phyloP scores from a whole-genome alignment of 345 rosid species.

The Euclidium syriacum region DNA sequence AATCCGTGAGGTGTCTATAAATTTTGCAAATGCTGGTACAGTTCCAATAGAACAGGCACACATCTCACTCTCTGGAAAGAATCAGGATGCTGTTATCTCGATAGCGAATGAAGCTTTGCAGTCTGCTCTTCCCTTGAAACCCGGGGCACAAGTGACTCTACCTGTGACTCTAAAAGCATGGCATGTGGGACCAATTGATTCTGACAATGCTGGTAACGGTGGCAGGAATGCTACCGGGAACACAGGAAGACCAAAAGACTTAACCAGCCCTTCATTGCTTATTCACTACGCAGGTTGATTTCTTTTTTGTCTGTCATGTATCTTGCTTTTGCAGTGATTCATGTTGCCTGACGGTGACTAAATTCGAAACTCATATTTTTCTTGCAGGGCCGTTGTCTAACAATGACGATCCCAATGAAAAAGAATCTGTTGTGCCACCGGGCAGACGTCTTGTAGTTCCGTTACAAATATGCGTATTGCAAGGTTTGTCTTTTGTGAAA shows the following conservation, averaged over 20 bases:
- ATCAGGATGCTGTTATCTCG: constrained; percentile 88
- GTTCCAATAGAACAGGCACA: constrained; percentile 89
- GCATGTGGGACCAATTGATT: constrained; percentile 67
- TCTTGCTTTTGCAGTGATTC: constrained; percentile 11
- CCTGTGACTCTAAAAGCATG: constrained; percentile 91
- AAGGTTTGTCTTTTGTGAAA: constrained; percentile 88
- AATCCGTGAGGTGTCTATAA: constrained; percentile 73
- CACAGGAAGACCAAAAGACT: constrained; percentile 66
- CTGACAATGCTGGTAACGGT: constrained; percentile 46
- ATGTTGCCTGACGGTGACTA: neutral
- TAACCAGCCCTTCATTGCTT: constrained; percentile 70
- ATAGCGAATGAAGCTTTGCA: constrained; percentile 65
- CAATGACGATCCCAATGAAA: constrained; percentile 44
- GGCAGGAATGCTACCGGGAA: constrained; percentile 50
- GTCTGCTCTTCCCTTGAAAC: constrained; percentile 82
- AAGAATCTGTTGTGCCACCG: constrained; percentile 51
- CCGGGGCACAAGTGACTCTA: constrained; percentile 85
- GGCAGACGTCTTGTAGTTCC: constrained; percentile 94
- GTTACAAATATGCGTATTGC: constrained; percentile 78
- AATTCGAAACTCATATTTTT: neutral
- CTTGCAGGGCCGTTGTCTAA: constrained; percentile 56
- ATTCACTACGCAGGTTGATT: constrained; percentile 77
- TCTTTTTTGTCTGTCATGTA: neutral
- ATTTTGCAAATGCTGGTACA: constrained; percentile 94
- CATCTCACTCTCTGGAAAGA: constrained; percentile 88